Conservation (phyloP, 164 flowering plant genomes). For the Stephania japonica region DNA sequence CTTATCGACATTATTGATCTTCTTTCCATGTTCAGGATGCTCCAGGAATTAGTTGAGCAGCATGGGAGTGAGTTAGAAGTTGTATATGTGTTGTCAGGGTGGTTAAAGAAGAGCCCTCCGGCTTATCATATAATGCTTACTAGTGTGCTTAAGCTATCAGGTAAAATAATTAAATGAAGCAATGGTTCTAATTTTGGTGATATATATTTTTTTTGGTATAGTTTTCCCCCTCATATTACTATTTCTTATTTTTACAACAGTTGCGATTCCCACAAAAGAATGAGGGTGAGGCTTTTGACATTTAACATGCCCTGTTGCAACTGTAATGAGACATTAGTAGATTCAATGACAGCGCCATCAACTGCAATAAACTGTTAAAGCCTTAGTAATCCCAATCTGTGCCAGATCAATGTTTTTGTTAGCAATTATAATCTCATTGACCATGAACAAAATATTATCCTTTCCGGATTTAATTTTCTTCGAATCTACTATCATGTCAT, state of each 20-base stretch:
- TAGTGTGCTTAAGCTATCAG: constrained; percentile 55
- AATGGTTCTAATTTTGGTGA: background rate
- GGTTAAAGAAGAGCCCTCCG: constrained; percentile 54
- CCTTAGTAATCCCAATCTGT: no score
- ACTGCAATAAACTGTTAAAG: no score
- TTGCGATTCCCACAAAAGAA: no score
- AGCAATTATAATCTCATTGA: no score
- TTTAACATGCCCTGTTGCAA: no score
- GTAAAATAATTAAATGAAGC: constrained; percentile 25
- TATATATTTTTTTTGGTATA: no score
- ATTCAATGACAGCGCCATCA: no score
- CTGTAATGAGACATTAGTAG: no score
- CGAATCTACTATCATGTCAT: background rate
- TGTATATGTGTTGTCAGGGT: constrained; percentile 61
- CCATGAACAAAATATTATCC: background rate
- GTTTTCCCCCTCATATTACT: no score
- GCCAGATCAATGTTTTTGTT: no score
- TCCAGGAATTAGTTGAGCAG: constrained; percentile 65
- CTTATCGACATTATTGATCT: background rate
- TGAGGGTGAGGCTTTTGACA: no score
- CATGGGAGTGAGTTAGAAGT: constrained; percentile 54
- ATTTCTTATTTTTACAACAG: no score
- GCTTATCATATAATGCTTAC: constrained; percentile 64
- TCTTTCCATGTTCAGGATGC: constrained; percentile 44
- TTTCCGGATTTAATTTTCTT: background rate